These are phyloP conservation scores for Acanthamoeba royreba DNA, from an alignment of 208 protist species.

Conservation along the genomic window DNA sequence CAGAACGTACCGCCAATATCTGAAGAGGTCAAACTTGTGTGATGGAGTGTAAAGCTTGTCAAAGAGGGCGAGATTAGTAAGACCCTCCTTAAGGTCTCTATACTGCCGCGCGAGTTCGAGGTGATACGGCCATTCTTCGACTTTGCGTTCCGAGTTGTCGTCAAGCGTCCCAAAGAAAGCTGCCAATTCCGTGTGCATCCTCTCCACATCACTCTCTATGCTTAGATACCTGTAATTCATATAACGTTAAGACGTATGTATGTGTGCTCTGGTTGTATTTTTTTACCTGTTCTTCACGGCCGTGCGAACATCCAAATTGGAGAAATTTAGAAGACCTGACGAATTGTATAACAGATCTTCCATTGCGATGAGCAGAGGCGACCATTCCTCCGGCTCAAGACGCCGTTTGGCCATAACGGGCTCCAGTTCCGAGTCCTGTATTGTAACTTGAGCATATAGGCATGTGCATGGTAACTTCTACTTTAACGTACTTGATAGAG, in stretches of 20 bases:
- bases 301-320: slow-evolving; percentile 52
- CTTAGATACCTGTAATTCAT: slow-evolving; percentile 38
- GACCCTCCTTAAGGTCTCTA: not conserved
- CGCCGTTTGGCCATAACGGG: not conserved
- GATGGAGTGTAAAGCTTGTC: slow-evolving; percentile 59
- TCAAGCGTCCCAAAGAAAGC: not conserved
- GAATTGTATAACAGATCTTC: slow-evolving; percentile 45
- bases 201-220: not conserved
- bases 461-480: not conserved
- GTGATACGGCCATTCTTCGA: slow-evolving; percentile 63
- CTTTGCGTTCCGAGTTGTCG: slow-evolving; percentile 16
- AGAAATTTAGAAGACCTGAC: slow-evolving; percentile 52
- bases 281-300: slow-evolving; percentile 48
- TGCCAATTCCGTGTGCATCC: slow-evolving; percentile 45
- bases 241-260: too few relatives aligned
- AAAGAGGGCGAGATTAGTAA: slow-evolving; percentile 49
- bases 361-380: not conserved
- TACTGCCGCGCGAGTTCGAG: not conserved
- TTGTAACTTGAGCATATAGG: not conserved
- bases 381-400: slow-evolving; percentile 51
- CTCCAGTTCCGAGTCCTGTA: slow-evolving; percentile 11
- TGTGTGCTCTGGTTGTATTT: not conserved
- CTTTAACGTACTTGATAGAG: slow-evolving; percentile 54
- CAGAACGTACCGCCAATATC: slow-evolving; percentile 25
- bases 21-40: slow-evolving; percentile 50